A percentile compares a stretch with the other conserved stretches of the same genome.
Conservation (phyloP, 2,329 filamentous ascomycete genomes). For the Aspergillus alliaceus region DNA sequence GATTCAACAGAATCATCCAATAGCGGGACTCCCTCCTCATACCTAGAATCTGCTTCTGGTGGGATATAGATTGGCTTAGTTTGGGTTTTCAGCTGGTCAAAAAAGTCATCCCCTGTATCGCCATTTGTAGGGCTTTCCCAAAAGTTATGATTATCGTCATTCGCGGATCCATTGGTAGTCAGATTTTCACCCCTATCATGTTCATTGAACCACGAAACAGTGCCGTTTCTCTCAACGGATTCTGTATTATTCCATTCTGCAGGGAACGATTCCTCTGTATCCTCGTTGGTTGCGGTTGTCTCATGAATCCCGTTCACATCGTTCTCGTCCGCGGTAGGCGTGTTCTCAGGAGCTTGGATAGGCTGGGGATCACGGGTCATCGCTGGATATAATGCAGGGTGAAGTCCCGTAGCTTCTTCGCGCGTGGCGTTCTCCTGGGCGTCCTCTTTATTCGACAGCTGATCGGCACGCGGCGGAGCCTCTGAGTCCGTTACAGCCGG, state of each 20-base stretch:
- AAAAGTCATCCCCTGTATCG: constrained; percentile 58
- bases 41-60: constrained; percentile 57
- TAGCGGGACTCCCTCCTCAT: constrained; percentile 69
- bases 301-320: not conserved
- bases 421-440: not conserved
- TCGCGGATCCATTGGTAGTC: constrained; percentile 12
- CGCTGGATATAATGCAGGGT: not conserved
- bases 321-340: not conserved
- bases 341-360: not conserved
- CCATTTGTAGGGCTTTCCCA: constrained; percentile 50
- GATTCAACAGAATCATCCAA: constrained; percentile 43
- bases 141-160: constrained; percentile 24
- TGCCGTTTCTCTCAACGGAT: not conserved
- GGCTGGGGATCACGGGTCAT: not conserved
- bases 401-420: not conserved
- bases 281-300: not conserved
- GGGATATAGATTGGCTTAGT: constrained; percentile 40
- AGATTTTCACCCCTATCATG: constrained; percentile 4
- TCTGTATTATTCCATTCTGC: not conserved
- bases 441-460: not conserved
- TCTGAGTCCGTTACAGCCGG: not conserved
- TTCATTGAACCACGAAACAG: constrained; percentile 2
- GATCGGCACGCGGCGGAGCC: not conserved
- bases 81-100: constrained; percentile 50
- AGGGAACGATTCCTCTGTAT: not conserved